Base-by-base conservation (phyloP, 2,329 filamentous ascomycete species). In the Aspergillus chevalieri region DNA sequence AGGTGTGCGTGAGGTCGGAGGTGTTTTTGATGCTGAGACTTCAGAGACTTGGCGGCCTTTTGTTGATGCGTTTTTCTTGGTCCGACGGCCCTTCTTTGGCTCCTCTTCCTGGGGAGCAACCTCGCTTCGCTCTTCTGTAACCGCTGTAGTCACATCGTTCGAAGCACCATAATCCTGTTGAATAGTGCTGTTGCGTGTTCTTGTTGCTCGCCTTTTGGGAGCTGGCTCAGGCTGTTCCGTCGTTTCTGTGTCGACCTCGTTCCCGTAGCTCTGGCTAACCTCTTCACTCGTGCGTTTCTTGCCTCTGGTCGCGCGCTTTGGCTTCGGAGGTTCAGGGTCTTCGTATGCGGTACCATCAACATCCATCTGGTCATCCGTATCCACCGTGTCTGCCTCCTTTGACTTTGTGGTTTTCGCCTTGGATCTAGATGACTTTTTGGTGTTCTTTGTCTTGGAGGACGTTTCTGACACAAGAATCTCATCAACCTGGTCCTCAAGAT, bases 221-320 rank as follows among this genome's bases (percentile, higher is more conserved):
- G 80, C 77, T 6, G 68, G 71, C 42, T 70, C 66, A 17, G 60
- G 50, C 8, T 65, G 62, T 48, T 64, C 56, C 24, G 48, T 34
- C 6, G 30, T 49, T 33, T 60, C 55, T 15, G 17, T 39, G 15
- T 51, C 47, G 45, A 50, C 49, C 22, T 57, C 36, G 22, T 53
- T 46, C 14, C 52, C 45, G 6, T 64, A 57, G 28, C 66, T 61
- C 19, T 56, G 62, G 28, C 60, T 59, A 43, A 83, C 68, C 8
- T 79, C 78, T 28, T 82, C 80, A 53, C 83, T 88, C 3, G 72
- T 66, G 52, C 85, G 76, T 65, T 89, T 89, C 62, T 77, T 82
- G 26, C 81, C 82, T 45, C 68, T 62, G 7, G 58, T 62, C 45
- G 54, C 48, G 19, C 66, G 65, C 52, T 71, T 71, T 10, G 66